Conservation (phyloP, 2,329 filamentous ascomycete species). For the Akanthomyces uredinophilus region DNA sequence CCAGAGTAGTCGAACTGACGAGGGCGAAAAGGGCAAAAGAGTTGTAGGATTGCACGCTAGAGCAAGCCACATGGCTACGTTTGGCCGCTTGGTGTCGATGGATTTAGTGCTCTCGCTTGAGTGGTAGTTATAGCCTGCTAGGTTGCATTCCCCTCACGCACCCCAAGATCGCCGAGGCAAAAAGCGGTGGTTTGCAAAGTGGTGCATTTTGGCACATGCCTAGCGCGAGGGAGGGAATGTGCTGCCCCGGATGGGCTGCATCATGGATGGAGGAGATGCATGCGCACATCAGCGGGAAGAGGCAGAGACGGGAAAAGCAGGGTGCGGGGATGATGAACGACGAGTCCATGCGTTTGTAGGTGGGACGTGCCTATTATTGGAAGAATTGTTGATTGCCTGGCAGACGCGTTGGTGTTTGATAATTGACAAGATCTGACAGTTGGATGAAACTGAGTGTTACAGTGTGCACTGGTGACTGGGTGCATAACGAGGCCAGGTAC, state of each 20-base stretch:
- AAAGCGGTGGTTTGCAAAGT: not conserved
- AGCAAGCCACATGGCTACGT: not conserved
- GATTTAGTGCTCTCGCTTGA: not conserved
- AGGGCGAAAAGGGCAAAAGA: not conserved
- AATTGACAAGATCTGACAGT: not conserved
- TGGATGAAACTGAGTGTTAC: not conserved
- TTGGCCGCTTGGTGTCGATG: not conserved
- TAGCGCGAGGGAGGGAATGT: not conserved
- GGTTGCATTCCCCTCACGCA: not conserved
- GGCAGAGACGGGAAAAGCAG: not conserved
- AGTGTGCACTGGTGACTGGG: too few relatives aligned
- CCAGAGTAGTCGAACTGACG: too few relatives aligned
- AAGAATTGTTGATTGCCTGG: too few relatives aligned
- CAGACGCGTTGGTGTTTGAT: not conserved
- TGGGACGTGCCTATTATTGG: too few relatives aligned
- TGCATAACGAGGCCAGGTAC: too few relatives aligned
- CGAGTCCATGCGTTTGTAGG: too few relatives aligned
- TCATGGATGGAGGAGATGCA: not conserved
- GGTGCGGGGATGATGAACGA: not conserved
- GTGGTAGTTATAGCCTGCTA: not conserved
- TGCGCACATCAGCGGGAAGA: too few relatives aligned
- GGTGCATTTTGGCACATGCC: constrained; percentile 5
- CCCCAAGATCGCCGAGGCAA: constrained; percentile 1
- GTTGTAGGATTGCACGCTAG: not conserved
- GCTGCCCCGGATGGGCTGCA: not conserved